phyloP scores from a whole-genome alignment of 2,329 filamentous ascomycete species.

The Fusarium pseudocircinatum region DNA sequence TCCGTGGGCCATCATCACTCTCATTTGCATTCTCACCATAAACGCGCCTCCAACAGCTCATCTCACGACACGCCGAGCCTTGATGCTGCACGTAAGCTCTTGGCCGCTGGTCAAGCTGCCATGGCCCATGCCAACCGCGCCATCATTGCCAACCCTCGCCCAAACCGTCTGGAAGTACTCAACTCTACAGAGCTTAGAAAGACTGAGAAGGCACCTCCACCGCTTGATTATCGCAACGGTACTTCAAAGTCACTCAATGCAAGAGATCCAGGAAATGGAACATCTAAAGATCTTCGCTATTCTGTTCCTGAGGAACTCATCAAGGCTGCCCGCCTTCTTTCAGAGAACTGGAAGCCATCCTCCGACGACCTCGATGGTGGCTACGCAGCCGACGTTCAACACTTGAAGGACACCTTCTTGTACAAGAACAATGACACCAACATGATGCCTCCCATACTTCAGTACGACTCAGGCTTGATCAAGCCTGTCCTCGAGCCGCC shows the following conservation, averaged over 20 bases:
- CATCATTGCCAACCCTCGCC: not conserved
- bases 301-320: not conserved
- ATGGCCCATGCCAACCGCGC: not conserved
- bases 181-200: not conserved
- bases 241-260: not conserved
- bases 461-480: not conserved
- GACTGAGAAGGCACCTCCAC: not conserved
- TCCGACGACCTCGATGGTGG: not conserved
- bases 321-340: not conserved
- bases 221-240: not conserved
- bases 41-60: not conserved
- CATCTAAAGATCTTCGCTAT: not conserved
- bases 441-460: not conserved
- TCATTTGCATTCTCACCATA: not conserved
- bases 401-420: not conserved
- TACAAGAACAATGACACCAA: not conserved
- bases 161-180: not conserved
- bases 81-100: not conserved
- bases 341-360: not conserved
- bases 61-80: not conserved
- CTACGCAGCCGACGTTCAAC: not conserved
- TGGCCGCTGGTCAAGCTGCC: not conserved
- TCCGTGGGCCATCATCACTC: not conserved
- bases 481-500: not conserved
- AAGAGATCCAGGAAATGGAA: not conserved